Percentiles rank a stretch among this genome's conserved stretches.
These are phyloP conservation scores for Aspergillus sp. DNA, from an alignment of 2,329 filamentous ascomycete genomes.

Conservation along the genomic window DNA sequence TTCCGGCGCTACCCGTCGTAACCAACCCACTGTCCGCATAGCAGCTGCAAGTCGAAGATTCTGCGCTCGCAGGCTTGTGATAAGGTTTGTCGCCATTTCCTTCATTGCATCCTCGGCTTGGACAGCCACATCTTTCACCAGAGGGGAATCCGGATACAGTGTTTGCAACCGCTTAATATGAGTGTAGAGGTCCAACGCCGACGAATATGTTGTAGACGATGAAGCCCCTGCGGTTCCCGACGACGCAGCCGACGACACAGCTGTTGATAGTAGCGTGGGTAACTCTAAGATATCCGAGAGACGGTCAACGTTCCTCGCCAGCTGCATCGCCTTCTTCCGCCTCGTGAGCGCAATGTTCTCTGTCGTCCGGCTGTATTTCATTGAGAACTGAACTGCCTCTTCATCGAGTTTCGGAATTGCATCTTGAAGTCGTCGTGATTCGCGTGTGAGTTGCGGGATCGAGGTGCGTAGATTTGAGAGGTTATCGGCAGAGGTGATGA, in stretches of 20 bases:
- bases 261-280: constrained; percentile 74
- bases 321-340: constrained; percentile 70
- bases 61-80: constrained; percentile 67
- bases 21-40: constrained; percentile 84
- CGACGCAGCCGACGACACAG: constrained; percentile 44
- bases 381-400: constrained; percentile 71
- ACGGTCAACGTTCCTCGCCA: constrained; percentile 81
- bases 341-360: constrained; percentile 64
- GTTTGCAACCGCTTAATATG: constrained; percentile 82
- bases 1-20: constrained; percentile 79
- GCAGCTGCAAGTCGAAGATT: constrained; percentile 81
- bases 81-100: constrained; percentile 77
- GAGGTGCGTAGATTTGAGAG: constrained; percentile 66
- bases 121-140: constrained; percentile 64
- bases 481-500: constrained; percentile 73
- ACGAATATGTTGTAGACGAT: constrained; percentile 67
- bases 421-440: constrained; percentile 61
- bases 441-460: constrained; percentile 62
- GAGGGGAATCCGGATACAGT: constrained; percentile 70
- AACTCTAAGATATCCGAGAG: constrained; percentile 87
- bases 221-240: constrained; percentile 37
- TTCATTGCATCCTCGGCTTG: constrained; percentile 86
- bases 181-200: constrained; percentile 83
- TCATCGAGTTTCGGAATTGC: constrained; percentile 72
- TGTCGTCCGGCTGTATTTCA: constrained; percentile 68